Evolutionary conservation across 192 early-diverging fungal species (phyloP).

Genomic region (Coemansia sp.): DNA sequence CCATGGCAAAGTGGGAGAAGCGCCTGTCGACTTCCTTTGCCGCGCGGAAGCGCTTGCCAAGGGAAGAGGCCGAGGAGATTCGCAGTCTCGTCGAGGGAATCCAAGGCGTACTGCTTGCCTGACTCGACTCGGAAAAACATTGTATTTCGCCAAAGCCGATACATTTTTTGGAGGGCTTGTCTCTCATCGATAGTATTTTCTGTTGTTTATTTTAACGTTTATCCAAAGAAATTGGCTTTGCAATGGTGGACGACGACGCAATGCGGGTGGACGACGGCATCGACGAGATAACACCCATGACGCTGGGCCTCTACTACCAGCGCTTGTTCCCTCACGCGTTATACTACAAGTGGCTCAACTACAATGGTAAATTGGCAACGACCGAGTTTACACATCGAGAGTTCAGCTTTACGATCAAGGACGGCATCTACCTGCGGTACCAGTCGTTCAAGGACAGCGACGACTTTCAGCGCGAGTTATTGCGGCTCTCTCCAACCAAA

Average conservation of each 20-base stretch:
- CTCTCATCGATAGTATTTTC: neutral
- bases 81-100: constrained; percentile 17
- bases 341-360: constrained; percentile 83
- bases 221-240: neutral
- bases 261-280: constrained; percentile 27
- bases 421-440: constrained; percentile 85
- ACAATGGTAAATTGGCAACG: constrained; percentile 55
- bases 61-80: constrained; percentile 26
- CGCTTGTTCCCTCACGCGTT: constrained; percentile 80
- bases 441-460: constrained; percentile 72
- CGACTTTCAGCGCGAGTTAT: constrained; percentile 73
- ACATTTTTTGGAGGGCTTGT: no score
- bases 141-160: neutral
- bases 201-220: constrained; percentile 10
- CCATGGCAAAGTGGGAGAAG: constrained; percentile 28
- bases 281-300: constrained; percentile 37
- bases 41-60: constrained; percentile 8
- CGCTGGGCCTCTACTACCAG: constrained; percentile 75
- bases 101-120: constrained; percentile 20
- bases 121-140: neutral
- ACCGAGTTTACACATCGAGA: constrained; percentile 83
- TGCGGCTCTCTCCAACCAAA: constrained; percentile 77
- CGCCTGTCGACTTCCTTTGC: constrained; percentile 20
- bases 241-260: constrained; percentile 4
- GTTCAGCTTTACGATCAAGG: constrained; percentile 82